Evolutionary conservation across 768 basidiomycete genomes (phyloP).

Genomic region (Hygrophorus russula): DNA sequence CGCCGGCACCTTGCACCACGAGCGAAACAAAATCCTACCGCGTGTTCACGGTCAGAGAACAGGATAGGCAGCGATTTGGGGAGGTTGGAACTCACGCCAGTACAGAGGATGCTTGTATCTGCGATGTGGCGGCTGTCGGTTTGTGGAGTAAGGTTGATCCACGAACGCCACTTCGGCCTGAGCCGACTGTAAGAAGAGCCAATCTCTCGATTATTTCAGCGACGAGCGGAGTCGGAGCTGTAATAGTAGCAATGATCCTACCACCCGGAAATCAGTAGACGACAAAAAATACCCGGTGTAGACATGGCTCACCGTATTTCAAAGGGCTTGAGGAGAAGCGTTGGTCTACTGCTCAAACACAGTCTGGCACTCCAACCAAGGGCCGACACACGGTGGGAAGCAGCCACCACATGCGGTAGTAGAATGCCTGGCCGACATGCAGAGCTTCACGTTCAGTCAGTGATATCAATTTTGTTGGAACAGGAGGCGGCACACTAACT

Average conservation of each 20-base stretch:
- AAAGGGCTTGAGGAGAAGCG: conserved; percentile 15
- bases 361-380: conserved; percentile 45
- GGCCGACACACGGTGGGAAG: conserved; percentile 32
- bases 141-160: neutral
- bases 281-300: neutral
- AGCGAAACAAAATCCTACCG: conserved; percentile 45
- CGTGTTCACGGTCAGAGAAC: neutral
- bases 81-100: conserved; percentile 16
- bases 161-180: conserved; percentile 27
- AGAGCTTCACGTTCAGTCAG: conserved; percentile 19
- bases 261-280: neutral
- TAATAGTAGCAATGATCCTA: conserved; percentile 32
- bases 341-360: conserved; percentile 31
- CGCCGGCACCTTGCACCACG: conserved; percentile 54
- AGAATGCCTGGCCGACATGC: conserved; percentile 34
- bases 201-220: conserved; percentile 36
- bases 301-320: conserved; percentile 33
- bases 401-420: conserved; percentile 40
- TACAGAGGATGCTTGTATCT: conserved; percentile 30
- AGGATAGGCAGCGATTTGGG: neutral
- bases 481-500: conserved; percentile 14
- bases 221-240: conserved; percentile 46
- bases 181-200: conserved; percentile 39
- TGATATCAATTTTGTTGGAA: too few species aligned
- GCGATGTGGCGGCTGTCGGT: neutral